Evolutionary conservation across 208 protist species (phyloP).

Genomic region (Endotrypanum monterogeii): DNA sequence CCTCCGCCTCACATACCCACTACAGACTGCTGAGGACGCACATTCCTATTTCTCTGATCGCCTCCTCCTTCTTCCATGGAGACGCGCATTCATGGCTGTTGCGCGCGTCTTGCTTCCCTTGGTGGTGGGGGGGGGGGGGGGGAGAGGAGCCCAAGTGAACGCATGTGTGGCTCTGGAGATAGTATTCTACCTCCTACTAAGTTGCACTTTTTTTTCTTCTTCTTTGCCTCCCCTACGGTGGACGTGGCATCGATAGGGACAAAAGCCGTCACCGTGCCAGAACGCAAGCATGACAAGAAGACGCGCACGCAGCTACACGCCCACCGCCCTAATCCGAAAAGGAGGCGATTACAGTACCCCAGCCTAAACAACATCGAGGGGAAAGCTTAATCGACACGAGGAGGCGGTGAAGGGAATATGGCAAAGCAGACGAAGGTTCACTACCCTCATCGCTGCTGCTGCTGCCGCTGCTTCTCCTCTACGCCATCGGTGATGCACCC

Average conservation of each 20-base stretch:
- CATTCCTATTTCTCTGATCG: not conserved
- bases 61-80: no score
- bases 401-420: not conserved
- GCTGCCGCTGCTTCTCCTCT: not conserved
- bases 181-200: slow-evolving; percentile 7
- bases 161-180: not conserved
- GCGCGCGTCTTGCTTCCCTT: not conserved
- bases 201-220: not conserved
- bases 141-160: not conserved
- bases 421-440: not conserved
- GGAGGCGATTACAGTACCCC: not conserved
- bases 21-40: not conserved
- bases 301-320: not conserved
- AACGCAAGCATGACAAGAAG: not conserved
- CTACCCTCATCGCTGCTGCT: not conserved
- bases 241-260: not conserved
- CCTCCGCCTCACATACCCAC: not conserved
- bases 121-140: not conserved
- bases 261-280: not conserved
- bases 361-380: not conserved
- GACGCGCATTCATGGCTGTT: not conserved
- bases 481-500: not conserved
- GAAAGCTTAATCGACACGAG: not conserved
- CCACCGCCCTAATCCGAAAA: not conserved
- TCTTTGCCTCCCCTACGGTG: not conserved